phyloP scores from a whole-genome alignment of 2,329 filamentous ascomycete genomes.

The Aspergillus spinulosporus region DNA sequence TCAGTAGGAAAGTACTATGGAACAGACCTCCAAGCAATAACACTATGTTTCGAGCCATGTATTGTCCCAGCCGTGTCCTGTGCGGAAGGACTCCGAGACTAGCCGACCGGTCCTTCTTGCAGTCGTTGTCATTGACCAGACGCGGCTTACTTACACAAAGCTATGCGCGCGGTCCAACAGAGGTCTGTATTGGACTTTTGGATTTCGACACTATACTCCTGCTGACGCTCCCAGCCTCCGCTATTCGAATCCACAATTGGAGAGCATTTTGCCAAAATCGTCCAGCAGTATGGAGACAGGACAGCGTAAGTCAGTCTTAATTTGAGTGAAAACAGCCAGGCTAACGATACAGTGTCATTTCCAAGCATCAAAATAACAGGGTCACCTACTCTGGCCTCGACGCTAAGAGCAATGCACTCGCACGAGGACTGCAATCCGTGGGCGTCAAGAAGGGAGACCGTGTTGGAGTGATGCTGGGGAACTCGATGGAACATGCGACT shows the following conservation, averaged over 20 bases:
- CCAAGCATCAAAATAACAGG: constrained; percentile 60
- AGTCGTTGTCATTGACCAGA: not conserved
- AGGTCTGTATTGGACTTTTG: constrained; percentile 23
- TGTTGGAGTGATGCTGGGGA: constrained; percentile 83
- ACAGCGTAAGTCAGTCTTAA: constrained; percentile 50
- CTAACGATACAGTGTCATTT: constrained; percentile 52
- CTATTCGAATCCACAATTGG: constrained; percentile 50
- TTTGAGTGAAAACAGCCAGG: not conserved
- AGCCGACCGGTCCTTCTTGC: not conserved
- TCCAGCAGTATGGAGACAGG: constrained; percentile 46
- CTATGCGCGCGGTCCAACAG: constrained; percentile 32
- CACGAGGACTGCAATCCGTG: constrained; percentile 65
- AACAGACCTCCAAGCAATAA: not conserved
- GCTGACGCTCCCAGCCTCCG: constrained; percentile 37
- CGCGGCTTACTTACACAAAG: constrained; percentile 31
- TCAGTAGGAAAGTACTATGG: not conserved
- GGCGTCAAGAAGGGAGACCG: constrained; percentile 80
- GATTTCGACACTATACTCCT: not conserved
- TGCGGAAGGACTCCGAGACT: constrained; percentile 1
- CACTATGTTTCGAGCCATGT: not conserved
- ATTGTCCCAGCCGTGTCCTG: not conserved
- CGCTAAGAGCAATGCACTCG: constrained; percentile 71
- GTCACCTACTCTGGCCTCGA: constrained; percentile 78
- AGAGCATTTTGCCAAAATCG: constrained; percentile 48
- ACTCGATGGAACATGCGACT: constrained; percentile 78